Percentiles rank a stretch among this genome's conserved stretches.
These are phyloP conservation scores for Diplosphaera chodatii DNA, from an alignment of 139 green algal genomes.

Conservation along the genomic window DNA sequence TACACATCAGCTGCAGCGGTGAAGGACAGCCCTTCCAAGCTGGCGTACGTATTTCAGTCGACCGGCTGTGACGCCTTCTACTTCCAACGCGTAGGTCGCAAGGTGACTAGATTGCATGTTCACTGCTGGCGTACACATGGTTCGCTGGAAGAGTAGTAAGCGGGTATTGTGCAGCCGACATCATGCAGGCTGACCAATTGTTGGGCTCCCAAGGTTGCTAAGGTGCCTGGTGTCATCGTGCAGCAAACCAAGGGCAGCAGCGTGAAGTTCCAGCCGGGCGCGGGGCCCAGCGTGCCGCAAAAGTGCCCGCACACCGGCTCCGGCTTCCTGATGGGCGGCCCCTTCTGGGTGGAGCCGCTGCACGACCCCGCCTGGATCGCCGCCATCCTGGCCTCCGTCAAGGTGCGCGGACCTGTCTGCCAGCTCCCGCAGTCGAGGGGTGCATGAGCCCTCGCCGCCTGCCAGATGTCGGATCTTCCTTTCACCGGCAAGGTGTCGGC, in stretches of 20 bases:
- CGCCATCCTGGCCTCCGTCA: not conserved
- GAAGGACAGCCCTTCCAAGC: slow-evolving; percentile 68
- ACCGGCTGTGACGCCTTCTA: slow-evolving; percentile 86
- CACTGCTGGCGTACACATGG: too few relatives aligned
- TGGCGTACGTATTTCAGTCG: slow-evolving; percentile 90
- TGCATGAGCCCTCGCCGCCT: slow-evolving; percentile 28
- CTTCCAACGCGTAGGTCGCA: slow-evolving; percentile 58
- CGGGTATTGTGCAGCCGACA: too few relatives aligned
- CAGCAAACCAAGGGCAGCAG: slow-evolving; percentile 25
- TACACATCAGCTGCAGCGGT: slow-evolving; percentile 66
- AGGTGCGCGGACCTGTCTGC: too few relatives aligned
- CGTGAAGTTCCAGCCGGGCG: slow-evolving; percentile 50
- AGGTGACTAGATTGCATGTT: slow-evolving; percentile 2
- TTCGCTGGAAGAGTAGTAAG: too few relatives aligned
- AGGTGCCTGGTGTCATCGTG: slow-evolving; percentile 1
- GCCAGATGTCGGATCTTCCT: slow-evolving; percentile 50
- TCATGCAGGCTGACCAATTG: too few relatives aligned
- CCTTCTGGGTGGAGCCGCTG: not conserved
- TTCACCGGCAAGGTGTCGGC: too few relatives aligned
- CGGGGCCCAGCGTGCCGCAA: slow-evolving; percentile 54
- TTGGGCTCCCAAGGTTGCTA: too few relatives aligned
- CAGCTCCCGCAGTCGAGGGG: too few relatives aligned
- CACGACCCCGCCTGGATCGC: not conserved
- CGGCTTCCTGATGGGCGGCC: slow-evolving; percentile 28
- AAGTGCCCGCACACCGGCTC: slow-evolving; percentile 69